Conservation (phyloP, 1,139 yeast species). For the Yamadazyma epiphylla region DNA sequence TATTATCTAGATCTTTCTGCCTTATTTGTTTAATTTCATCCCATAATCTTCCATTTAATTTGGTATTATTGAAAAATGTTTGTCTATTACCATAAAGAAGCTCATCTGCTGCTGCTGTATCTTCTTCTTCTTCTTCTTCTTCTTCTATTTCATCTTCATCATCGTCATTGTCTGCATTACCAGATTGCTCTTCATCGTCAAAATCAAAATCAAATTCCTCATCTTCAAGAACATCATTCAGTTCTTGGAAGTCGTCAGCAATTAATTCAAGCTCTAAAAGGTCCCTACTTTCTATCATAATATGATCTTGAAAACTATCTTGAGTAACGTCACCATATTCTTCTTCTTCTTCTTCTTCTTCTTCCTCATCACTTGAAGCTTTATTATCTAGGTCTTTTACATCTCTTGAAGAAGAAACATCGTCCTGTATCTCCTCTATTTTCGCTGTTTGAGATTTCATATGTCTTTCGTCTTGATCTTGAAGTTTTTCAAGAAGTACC, state of each 20-base stretch:
- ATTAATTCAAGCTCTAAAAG: constrained; percentile 39
- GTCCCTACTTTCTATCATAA: constrained; percentile 21
- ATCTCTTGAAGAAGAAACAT: not conserved
- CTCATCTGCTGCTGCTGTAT: constrained; percentile 14
- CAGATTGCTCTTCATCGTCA: constrained; percentile 14
- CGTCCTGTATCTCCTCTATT: not conserved
- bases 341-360: constrained; percentile 2
- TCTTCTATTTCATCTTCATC: constrained; percentile 21
- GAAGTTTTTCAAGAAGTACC: constrained; percentile 16
- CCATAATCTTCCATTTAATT: constrained; percentile 27
- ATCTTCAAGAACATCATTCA: constrained; percentile 29
- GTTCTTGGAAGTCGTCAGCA: constrained; percentile 47
- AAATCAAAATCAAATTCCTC: constrained; percentile 36
- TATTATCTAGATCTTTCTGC: constrained; percentile 5
- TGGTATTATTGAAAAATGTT: constrained; percentile 8
- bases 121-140: constrained; percentile 40
- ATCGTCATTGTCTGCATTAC: constrained; percentile 17
- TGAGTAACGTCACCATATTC: constrained; percentile 2
- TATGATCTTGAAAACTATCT: constrained; percentile 12
- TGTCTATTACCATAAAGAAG: constrained; percentile 6
- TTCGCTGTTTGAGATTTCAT: constrained; percentile 2
- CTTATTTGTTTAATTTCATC: constrained; percentile 24
- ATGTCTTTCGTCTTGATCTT: too few species aligned
- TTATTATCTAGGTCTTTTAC: constrained; percentile 1
- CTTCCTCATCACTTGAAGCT: too few species aligned